A percentile compares a stretch with the other conserved stretches of the same genome.
These are phyloP conservation scores for Parascedosporium putredinis DNA, from an alignment of 2,329 filamentous ascomycete genomes.

Conservation along the genomic window DNA sequence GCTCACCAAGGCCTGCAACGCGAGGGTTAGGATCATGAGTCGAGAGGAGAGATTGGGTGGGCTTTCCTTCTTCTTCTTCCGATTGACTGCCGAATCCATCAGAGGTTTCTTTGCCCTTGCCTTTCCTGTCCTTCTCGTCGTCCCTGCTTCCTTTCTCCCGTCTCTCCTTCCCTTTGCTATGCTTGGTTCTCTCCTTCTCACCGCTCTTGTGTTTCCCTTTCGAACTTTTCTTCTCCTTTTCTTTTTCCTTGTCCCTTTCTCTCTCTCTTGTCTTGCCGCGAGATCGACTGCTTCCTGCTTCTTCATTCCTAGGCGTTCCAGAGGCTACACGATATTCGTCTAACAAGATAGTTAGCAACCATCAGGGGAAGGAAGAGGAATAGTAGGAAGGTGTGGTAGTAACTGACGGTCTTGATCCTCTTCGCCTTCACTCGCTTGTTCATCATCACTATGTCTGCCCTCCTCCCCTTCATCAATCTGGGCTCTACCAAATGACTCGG, in stretches of 20 bases:
- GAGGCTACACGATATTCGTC: background rate
- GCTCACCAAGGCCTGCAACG: background rate
- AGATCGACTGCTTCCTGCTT: background rate
- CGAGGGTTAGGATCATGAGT: background rate
- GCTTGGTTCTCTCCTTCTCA: conserved; percentile 8
- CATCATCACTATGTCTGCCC: background rate
- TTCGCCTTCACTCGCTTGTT: background rate
- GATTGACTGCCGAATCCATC: background rate
- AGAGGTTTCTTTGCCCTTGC: background rate
- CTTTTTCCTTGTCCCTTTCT: conserved; percentile 7
- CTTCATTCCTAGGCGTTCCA: background rate
- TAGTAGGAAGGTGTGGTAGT: too few relatives aligned
- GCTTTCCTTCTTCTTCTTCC: background rate
- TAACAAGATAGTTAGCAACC: too few relatives aligned
- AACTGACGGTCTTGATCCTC: too few relatives aligned
- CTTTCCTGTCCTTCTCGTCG: background rate
- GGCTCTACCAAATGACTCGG: background rate
- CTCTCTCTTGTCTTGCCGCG: background rate
- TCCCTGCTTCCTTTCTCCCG: background rate
- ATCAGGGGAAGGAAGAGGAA: background rate
- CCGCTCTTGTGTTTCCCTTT: conserved; percentile 5
- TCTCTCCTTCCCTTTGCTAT: background rate
- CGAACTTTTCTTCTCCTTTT: conserved; percentile 6
- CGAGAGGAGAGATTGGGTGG: background rate
- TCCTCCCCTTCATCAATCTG: conserved; percentile 8